Percentiles rank a stretch among this genome's conserved stretches.
phyloP scores from a whole-genome alignment of 73 alveolate genomes.

The Stentor coeruleus region DNA sequence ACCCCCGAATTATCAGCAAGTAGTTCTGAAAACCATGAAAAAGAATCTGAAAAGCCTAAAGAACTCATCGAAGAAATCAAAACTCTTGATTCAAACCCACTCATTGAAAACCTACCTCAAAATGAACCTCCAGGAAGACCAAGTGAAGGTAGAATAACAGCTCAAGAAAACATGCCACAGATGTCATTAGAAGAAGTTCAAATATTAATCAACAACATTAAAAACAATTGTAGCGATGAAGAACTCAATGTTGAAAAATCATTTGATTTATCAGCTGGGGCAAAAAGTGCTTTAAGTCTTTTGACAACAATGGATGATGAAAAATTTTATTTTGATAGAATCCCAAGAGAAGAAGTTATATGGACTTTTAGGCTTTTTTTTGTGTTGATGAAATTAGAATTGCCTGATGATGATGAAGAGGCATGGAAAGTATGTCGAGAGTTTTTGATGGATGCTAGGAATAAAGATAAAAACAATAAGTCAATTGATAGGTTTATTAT shows the following conservation, averaged over 20 bases:
- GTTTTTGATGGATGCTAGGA: not conserved
- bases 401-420: constrained; percentile 21
- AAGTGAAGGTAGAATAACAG: too few species aligned
- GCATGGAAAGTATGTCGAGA: constrained; percentile 22
- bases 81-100: too few species aligned
- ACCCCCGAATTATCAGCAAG: too few species aligned
- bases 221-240: not conserved
- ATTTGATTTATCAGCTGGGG: constrained; percentile 23
- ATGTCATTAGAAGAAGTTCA: not conserved
- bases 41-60: too few species aligned
- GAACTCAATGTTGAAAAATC: not conserved
- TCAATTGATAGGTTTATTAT: constrained; percentile 12
- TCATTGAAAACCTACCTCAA: too few species aligned
- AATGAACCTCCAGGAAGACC: too few species aligned
- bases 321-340: not conserved
- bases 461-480: not conserved
- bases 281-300: constrained; percentile 22
- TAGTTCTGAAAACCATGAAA: too few species aligned
- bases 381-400: not conserved
- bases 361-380: constrained; percentile 17
- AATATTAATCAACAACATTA: too few species aligned
- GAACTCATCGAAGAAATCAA: too few species aligned
- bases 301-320: constrained; percentile 18
- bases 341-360: not conserved
- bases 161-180: too few species aligned